Conservation (phyloP, 257 asterid species). For the Nicotiana undulata region DNA sequence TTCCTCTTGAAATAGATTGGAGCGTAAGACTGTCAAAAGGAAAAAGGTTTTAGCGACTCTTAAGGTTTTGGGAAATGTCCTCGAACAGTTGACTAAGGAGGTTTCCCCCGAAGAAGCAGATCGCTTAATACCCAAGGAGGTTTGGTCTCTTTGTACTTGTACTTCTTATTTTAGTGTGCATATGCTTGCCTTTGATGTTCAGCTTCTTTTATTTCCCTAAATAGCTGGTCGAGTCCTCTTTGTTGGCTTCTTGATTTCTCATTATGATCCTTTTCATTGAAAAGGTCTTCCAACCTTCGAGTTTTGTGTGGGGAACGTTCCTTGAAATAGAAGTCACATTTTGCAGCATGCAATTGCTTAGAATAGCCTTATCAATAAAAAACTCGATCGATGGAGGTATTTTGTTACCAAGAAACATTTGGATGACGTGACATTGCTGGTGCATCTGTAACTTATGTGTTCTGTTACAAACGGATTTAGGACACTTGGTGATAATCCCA, state of each 20-base stretch:
- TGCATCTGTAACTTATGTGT: neutral
- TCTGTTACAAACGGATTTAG: neutral
- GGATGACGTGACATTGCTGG: neutral
- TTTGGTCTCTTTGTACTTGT: conserved; percentile 13
- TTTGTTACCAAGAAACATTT: neutral
- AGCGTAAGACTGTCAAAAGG: conserved; percentile 76
- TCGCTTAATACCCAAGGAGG: conserved; percentile 86
- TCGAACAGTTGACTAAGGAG: conserved; percentile 76
- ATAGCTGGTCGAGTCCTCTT: neutral
- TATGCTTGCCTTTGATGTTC: neutral
- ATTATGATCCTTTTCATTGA: neutral
- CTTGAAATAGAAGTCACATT: conserved; percentile 1
- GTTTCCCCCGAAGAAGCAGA: conserved; percentile 96
- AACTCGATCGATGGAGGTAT: neutral
- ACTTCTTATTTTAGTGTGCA: neutral
- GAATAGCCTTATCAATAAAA: neutral
- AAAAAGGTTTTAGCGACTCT: conserved; percentile 90
- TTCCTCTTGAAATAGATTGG: conserved; percentile 49
- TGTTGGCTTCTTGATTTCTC: neutral
- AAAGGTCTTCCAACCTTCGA: neutral
- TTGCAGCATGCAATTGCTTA: neutral
- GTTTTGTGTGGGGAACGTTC: neutral
- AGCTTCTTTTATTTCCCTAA: neutral
- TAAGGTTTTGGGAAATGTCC: conserved; percentile 76
- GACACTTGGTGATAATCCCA: neutral